These are phyloP conservation scores for Fomes fomentarius DNA, from an alignment of 1,284 basidiomycete species.

Conservation along the genomic window DNA sequence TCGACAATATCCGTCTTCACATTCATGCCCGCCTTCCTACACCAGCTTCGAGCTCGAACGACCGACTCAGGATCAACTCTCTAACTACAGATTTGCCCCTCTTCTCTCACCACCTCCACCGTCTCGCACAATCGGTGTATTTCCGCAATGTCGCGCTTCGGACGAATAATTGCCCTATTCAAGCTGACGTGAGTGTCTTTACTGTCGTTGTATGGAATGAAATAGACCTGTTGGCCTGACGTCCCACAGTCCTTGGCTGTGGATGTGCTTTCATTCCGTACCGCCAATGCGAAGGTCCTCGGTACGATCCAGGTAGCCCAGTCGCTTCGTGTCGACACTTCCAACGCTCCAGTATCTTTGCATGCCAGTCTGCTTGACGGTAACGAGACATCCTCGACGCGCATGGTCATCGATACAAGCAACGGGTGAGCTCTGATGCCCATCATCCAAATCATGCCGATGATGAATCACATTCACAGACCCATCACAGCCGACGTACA, in stretches of 20 bases:
- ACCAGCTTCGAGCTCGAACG: not conserved
- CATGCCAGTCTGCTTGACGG: not conserved
- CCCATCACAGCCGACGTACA: conserved; percentile 33
- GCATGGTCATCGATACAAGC: conserved; percentile 39
- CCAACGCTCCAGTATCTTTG: conserved; percentile 4
- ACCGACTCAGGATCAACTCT: conserved; percentile 13
- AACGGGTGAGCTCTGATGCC: conserved; percentile 41
- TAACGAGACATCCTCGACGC: not conserved
- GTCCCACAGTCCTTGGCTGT: not conserved
- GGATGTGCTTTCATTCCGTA: not conserved
- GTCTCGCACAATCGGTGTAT: conserved; percentile 16
- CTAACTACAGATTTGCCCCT: conserved; percentile 28
- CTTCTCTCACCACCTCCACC: conserved; percentile 27
- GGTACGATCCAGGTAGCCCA: not conserved
- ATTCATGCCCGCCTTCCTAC: conserved; percentile 28
- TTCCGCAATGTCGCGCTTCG: conserved; percentile 23
- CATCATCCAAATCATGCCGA: not conserved
- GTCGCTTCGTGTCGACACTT: not conserved
- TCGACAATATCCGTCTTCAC: not conserved
- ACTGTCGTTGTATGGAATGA: fast-evolving
- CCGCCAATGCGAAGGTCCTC: not conserved
- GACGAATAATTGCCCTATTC: conserved; percentile 23
- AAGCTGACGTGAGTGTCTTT: conserved; percentile 24
- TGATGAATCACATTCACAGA: conserved; percentile 36
- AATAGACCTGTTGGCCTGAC: not conserved